Evolutionary conservation across 257 asterid genomes (phyloP).

Genomic region (Vinca minor): DNA sequence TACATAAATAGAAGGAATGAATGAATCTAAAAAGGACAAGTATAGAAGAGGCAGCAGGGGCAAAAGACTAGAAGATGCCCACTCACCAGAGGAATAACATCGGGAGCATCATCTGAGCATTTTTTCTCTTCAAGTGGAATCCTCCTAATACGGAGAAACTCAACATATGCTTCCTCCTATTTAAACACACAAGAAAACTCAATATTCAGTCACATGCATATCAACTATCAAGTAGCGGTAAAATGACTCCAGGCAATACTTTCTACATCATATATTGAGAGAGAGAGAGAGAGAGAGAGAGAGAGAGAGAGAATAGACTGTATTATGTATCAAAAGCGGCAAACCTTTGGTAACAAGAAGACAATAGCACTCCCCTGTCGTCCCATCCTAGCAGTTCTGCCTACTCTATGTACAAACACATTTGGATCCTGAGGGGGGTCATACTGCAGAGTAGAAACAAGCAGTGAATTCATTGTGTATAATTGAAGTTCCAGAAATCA

Average conservation of each 20-base stretch:
- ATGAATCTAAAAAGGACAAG: not conserved
- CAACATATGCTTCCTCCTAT: constrained; percentile 90
- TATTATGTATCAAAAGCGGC: not conserved
- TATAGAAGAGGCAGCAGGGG: not conserved
- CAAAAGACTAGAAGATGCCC: not conserved
- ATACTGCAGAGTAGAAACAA: constrained; percentile 43
- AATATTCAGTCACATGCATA: not conserved
- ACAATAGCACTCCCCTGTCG: constrained; percentile 79
- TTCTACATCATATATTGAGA: too few relatives aligned
- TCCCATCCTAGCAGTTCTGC: constrained; percentile 97
- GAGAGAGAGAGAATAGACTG: too few relatives aligned
- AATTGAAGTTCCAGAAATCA: constrained; percentile 12
- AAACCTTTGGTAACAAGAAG: constrained; percentile 75
- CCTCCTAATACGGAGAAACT: constrained; percentile 56
- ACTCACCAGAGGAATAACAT: constrained; percentile 64
- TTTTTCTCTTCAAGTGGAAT: constrained; percentile 69
- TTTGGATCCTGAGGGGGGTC: constrained; percentile 97
- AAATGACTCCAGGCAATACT: not conserved
- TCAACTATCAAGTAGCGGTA: not conserved
- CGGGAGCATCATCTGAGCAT: constrained; percentile 48
- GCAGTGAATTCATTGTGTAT: constrained; percentile 14
- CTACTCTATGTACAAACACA: constrained; percentile 90
- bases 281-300: too few relatives aligned
- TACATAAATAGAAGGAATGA: not conserved
- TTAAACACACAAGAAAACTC: constrained; percentile 4